phyloP scores from a whole-genome alignment of 2,329 filamentous ascomycete genomes.

The Cercospora sojina region DNA sequence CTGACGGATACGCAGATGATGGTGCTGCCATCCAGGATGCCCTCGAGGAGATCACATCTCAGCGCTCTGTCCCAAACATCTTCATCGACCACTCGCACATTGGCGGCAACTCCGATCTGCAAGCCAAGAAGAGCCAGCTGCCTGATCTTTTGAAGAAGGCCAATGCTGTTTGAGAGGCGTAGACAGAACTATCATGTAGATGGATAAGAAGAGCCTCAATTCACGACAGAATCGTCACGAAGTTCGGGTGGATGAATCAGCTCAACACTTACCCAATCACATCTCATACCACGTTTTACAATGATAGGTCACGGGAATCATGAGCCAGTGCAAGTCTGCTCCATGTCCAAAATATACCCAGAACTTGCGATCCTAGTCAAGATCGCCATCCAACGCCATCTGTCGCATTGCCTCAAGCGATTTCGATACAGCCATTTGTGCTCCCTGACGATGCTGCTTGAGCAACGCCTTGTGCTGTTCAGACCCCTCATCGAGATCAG shows the following conservation, averaged over 20 bases:
- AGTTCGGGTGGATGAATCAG: background rate
- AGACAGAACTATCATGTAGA: background rate
- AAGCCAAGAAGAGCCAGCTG: slow-evolving; percentile 65
- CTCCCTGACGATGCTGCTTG: slow-evolving; percentile 33
- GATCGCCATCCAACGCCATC: slow-evolving; percentile 39
- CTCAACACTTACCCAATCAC: background rate
- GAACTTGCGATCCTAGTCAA: slow-evolving; percentile 22
- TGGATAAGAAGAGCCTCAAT: background rate
- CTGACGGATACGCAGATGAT: slow-evolving; percentile 59
- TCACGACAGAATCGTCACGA: background rate
- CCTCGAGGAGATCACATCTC: slow-evolving; percentile 74
- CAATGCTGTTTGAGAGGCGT: slow-evolving; percentile 56
- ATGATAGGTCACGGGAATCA: background rate
- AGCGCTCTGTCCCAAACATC: slow-evolving; percentile 92
- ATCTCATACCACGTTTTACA: background rate
- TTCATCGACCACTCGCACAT: slow-evolving; percentile 91
- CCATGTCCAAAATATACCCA: background rate
- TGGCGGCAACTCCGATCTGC: slow-evolving; percentile 89
- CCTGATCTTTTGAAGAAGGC: slow-evolving; percentile 63
- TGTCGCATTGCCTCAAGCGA: slow-evolving; percentile 45
- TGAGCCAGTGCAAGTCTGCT: background rate
- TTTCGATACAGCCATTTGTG: slow-evolving; percentile 46
- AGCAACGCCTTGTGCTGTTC: slow-evolving; percentile 37
- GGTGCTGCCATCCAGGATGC: slow-evolving; percentile 79
- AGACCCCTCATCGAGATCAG: slow-evolving; percentile 39